Evolutionary conservation across 352 stramenopile genomes (phyloP).

Genomic region (Globisporangium emineosum): DNA sequence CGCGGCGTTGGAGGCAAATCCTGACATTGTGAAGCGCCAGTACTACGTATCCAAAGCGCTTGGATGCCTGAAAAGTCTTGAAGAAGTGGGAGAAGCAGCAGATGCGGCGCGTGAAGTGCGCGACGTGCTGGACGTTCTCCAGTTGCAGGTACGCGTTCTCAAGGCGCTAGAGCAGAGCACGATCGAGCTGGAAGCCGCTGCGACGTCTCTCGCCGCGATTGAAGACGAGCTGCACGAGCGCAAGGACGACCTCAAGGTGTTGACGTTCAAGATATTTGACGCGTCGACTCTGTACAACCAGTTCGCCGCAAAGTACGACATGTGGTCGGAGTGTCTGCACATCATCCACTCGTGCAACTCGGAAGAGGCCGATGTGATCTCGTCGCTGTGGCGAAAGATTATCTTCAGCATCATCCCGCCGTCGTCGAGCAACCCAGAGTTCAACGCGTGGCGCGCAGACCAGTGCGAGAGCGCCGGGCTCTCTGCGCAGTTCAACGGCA

Average conservation of each 20-base stretch:
- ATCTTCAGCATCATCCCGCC: slow-evolving; percentile 66
- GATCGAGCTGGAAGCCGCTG: slow-evolving; percentile 57
- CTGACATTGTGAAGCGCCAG: slow-evolving; percentile 76
- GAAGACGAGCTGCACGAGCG: slow-evolving; percentile 49
- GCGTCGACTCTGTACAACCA: slow-evolving; percentile 84
- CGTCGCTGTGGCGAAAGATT: slow-evolving; percentile 69
- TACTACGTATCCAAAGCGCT: slow-evolving; percentile 82
- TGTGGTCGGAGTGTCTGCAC: slow-evolving; percentile 85
- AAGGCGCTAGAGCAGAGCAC: slow-evolving; percentile 70
- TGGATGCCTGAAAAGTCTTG: slow-evolving; percentile 72
- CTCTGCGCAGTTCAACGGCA: slow-evolving; percentile 27
- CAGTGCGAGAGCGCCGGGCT: slow-evolving; percentile 66
- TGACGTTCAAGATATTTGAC: slow-evolving; percentile 79
- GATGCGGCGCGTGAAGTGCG: slow-evolving; percentile 78
- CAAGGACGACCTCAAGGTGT: slow-evolving; percentile 55
- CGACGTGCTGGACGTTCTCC: slow-evolving; percentile 78
- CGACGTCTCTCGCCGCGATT: slow-evolving; percentile 23
- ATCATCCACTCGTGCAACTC: slow-evolving; percentile 86
- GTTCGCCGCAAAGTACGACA: slow-evolving; percentile 82
- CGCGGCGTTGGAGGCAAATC: slow-evolving; percentile 50
- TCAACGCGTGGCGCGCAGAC: slow-evolving; percentile 70
- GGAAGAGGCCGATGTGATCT: slow-evolving; percentile 69
- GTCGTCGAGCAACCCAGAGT: slow-evolving; percentile 58
- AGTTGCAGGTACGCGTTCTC: slow-evolving; percentile 79
- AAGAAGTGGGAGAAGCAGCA: slow-evolving; percentile 62